A percentile compares a stretch with the other conserved stretches of the same genome.
phyloP scores from a whole-genome alignment of 2,329 filamentous ascomycete genomes.

The Diaporthe sp. region DNA sequence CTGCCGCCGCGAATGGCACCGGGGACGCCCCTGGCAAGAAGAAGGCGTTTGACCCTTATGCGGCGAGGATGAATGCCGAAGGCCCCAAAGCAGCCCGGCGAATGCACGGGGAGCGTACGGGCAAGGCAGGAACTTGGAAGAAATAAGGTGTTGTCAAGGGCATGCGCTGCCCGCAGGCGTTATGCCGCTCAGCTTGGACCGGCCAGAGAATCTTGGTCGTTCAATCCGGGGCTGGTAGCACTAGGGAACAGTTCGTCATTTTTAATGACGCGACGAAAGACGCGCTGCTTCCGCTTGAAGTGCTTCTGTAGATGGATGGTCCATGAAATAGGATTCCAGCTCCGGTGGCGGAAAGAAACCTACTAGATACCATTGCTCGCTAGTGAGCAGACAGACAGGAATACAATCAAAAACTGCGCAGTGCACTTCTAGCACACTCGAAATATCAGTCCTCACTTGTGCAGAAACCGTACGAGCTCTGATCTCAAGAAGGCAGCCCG shows the following conservation, averaged over 20 bases:
- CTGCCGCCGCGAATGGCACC: slow-evolving; percentile 34
- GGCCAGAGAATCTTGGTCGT: not conserved
- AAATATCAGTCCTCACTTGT: not conserved
- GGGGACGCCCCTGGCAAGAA: slow-evolving; percentile 43
- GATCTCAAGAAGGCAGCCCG: not conserved
- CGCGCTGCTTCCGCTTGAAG: not conserved
- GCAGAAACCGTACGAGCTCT: not conserved
- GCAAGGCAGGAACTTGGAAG: slow-evolving; percentile 56
- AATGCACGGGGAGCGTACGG: slow-evolving; percentile 48
- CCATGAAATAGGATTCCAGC: too few species aligned
- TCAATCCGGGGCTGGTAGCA: not conserved
- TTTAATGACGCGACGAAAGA: not conserved
- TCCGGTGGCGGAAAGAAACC: not conserved
- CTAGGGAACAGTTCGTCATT: not conserved
- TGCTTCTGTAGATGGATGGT: not conserved
- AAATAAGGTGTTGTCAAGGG: slow-evolving; percentile 44
- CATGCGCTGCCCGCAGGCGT: too few species aligned
- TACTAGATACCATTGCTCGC: not conserved
- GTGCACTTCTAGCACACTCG: not conserved
- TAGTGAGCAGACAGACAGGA: not conserved
- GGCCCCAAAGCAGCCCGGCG: slow-evolving; percentile 48
- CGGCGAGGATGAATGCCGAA: slow-evolving; percentile 44
- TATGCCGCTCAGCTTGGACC: not conserved
- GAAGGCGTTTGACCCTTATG: slow-evolving; percentile 50
- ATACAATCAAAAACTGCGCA: not conserved